Evolutionary conservation across 148 eudicot species (phyloP).

Genomic region (Chenopodium album): DNA sequence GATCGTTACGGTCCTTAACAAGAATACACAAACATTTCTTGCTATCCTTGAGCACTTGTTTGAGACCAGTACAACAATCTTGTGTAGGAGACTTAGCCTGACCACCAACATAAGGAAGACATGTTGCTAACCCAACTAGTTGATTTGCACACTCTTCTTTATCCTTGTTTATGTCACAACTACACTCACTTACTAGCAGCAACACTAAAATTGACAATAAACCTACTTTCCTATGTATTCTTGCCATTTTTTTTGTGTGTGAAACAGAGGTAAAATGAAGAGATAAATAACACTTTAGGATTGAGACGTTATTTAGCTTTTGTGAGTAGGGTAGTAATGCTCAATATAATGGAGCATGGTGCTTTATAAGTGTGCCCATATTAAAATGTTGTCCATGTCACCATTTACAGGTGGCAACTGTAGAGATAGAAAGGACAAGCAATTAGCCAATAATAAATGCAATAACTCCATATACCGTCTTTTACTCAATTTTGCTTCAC

Average conservation of each 20-base stretch:
- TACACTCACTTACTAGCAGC: conserved; percentile 22
- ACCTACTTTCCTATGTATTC: neutral
- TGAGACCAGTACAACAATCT: conserved; percentile 62
- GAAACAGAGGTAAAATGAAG: too few relatives aligned
- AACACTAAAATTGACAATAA: conserved; percentile 3
- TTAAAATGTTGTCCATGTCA: conserved; percentile 7
- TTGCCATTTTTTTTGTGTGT: conserved; percentile 17
- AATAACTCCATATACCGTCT: too few relatives aligned
- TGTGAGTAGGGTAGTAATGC: neutral
- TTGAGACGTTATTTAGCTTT: neutral
- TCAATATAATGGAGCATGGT: neutral
- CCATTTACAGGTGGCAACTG: conserved; percentile 16
- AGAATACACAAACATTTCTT: conserved; percentile 69
- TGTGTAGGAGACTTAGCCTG: conserved; percentile 47
- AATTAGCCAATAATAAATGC: neutral
- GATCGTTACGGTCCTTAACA: conserved; percentile 69
- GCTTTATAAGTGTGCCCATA: conserved; percentile 17
- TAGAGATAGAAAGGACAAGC: neutral
- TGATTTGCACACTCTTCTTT: conserved; percentile 51
- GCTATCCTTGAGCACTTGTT: conserved; percentile 48
- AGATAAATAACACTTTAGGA: neutral
- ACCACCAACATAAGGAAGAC: conserved; percentile 61
- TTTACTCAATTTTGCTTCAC: too few relatives aligned
- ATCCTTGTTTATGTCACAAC: conserved; percentile 48
- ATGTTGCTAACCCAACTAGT: conserved; percentile 49